A percentile compares a stretch with the other conserved stretches of the same genome.
Conservation (phyloP, 805 yeast species). For the Saccharomycopsis capsularis region DNA sequence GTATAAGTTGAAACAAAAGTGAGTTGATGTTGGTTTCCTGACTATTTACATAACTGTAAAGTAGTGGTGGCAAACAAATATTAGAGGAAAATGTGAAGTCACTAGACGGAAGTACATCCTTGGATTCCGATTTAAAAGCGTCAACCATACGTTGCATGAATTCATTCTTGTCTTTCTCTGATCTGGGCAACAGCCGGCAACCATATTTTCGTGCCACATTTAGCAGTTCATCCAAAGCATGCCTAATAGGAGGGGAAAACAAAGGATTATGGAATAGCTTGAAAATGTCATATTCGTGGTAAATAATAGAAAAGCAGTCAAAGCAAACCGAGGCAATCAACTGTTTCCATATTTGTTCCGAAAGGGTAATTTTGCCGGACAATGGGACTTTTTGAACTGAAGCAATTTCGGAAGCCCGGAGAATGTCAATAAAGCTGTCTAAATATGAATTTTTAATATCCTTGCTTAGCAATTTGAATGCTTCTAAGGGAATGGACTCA, state of each 20-base stretch:
- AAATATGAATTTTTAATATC: neutral
- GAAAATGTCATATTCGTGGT: conserved; percentile 1
- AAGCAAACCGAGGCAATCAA: conserved; percentile 3
- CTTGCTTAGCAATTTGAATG: neutral
- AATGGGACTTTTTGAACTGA: neutral
- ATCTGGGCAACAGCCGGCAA: neutral
- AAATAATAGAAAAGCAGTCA: conserved; percentile 14
- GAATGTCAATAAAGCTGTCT: neutral
- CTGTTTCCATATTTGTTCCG: conserved; percentile 2
- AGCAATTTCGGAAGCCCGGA: neutral
- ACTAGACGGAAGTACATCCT: neutral
- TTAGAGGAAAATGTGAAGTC: neutral
- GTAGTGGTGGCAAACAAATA: neutral
- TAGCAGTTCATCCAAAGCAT: conserved; percentile 10
- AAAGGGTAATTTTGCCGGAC: neutral
- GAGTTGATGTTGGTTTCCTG: conserved; percentile 1
- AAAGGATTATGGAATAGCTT: conserved; percentile 4
- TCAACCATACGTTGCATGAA: neutral
- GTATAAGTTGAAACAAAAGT: conserved; percentile 8
- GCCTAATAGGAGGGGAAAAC: conserved; percentile 9
- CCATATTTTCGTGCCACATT: conserved; percentile 3
- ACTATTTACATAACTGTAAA: neutral
- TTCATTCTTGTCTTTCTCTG: conserved; percentile 2
- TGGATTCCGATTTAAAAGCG: neutral
- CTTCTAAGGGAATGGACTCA: neutral